Conservation (phyloP, 2,329 filamentous ascomycete genomes). For the Leptographium radiaticola region DNA sequence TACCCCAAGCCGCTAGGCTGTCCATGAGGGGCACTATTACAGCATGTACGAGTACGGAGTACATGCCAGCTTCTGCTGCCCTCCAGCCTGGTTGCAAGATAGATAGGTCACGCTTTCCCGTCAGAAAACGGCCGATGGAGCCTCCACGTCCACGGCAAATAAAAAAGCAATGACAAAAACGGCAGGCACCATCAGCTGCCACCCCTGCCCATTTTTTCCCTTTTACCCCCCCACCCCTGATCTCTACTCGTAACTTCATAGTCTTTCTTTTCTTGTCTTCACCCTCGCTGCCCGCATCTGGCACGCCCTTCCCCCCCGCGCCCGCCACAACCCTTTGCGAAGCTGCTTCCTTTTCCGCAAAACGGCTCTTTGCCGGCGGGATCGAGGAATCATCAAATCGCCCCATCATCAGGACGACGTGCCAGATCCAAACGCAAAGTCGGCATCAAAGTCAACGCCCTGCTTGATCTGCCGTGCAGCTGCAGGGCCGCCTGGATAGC, state of each 20-base stretch:
- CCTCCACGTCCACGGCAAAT: background rate
- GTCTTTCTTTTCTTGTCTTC: background rate
- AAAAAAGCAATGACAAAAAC: background rate
- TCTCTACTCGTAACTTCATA: background rate
- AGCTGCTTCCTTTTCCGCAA: too few relatives aligned
- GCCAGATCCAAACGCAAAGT: too few relatives aligned
- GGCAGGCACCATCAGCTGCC: background rate
- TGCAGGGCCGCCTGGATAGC: too few relatives aligned
- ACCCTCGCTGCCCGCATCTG: too few relatives aligned
- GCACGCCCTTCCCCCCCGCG: too few relatives aligned
- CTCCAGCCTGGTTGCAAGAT: background rate
- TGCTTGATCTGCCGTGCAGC: too few relatives aligned
- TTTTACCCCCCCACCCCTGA: background rate
- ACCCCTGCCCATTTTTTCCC: background rate
- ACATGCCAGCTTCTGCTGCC: background rate
- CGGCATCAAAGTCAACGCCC: too few relatives aligned
- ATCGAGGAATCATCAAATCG: too few relatives aligned
- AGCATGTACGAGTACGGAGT: too few relatives aligned
- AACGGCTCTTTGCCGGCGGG: too few relatives aligned
- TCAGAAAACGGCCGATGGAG: background rate
- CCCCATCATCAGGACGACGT: too few relatives aligned
- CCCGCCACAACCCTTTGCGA: too few relatives aligned
- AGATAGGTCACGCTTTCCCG: background rate
- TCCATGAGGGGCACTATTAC: background rate
- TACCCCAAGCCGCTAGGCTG: background rate